Conservation (phyloP, 176 grass and related monocot genomes). For the Olyra latifolia region DNA sequence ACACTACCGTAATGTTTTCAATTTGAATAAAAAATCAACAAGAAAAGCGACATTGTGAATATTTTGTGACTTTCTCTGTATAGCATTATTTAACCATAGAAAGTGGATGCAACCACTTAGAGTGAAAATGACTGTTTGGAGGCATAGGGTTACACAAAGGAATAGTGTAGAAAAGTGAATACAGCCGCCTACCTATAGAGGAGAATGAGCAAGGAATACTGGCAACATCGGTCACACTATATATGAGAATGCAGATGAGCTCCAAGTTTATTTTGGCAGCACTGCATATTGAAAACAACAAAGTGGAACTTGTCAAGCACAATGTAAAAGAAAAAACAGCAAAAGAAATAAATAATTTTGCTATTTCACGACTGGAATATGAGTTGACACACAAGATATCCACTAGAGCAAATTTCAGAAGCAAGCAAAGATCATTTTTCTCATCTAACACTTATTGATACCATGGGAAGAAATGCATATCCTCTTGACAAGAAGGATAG, state of each 20-base stretch:
- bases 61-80: background rate
- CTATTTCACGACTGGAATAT: background rate
- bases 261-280: background rate
- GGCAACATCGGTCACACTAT: background rate
- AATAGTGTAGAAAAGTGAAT: background rate
- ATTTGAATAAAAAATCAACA: background rate
- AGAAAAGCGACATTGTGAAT: background rate
- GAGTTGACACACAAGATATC: background rate
- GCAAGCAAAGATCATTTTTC: background rate
- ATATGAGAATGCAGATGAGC: background rate
- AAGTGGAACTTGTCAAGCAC: constrained; percentile 7
- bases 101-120: background rate
- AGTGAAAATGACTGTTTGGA: background rate
- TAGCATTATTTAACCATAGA: background rate
- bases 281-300: constrained; percentile 10
- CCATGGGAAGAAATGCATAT: background rate
- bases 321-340: background rate
- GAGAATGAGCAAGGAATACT: background rate
- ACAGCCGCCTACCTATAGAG: background rate
- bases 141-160: background rate
- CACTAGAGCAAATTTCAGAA: background rate
- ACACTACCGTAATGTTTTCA: background rate
- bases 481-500: background rate
- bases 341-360: background rate
- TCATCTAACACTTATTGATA: background rate